Base-by-base conservation (phyloP, 805 yeast species). In the Saturnispora ahearnii region DNA sequence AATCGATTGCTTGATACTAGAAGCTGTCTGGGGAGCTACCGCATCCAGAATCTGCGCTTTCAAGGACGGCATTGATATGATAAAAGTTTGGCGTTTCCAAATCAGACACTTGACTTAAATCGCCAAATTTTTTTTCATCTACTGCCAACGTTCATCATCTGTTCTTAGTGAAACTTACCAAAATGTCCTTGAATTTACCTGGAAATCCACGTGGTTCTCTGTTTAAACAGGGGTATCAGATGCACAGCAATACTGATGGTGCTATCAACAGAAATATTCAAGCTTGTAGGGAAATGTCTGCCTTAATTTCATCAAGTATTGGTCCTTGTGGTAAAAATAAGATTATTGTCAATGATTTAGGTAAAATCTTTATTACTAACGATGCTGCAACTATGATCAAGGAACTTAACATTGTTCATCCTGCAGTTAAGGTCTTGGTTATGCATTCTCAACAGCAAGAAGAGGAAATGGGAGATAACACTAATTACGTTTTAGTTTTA, bases 371-470 rank as follows among this genome's bases (percentile, higher is more conserved):
- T 65, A 79, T 93, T 54, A 93, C 98, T 41, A 87, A 87, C 59
- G 99, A 93, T 66, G 97, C 98, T n/a, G 96, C 97, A 36, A 93
- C 99, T 7, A 93, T 93, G 83, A 74, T 93, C 53, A 79, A 84
- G 57, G 98, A 93, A 67, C 73, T 91, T 50, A 97, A 91, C 55
- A 88, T 91, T 57, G 89, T 93, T 44, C 98, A 91, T 65, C 99
- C 99, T 5, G 98, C 96, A 3, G 99, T 93, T 10, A 93, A 91
- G 68, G 80, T 93, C 44, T 77, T 93, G 54, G 93, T 91, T 49
- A 89, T 89, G 97, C 96, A 98, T 21, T 81, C 95, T 12, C 87
- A 91, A 65, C 99, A 93, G 72, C 99, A 93, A 70, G 96, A 93
- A 66, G 78, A 81, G 59, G 99, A 91, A 73, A 85, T 91, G 88